Evolutionary conservation across 1,139 yeast species (phyloP).

Genomic region (Dujonia santamariae): DNA sequence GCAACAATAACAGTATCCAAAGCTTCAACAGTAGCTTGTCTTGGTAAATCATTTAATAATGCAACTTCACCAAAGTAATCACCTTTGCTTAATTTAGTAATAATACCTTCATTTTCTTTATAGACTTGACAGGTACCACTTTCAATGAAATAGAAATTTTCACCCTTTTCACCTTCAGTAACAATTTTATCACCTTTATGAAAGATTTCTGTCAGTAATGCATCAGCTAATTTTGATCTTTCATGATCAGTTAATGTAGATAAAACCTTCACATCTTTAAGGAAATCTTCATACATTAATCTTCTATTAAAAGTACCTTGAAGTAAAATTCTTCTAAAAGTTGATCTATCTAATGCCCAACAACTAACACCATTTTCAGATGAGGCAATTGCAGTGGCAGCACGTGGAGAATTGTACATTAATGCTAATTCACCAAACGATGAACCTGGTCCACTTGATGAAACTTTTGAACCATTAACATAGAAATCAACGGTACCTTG

Average conservation of each 20-base stretch:
- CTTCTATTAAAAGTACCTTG: slow-evolving; percentile 92
- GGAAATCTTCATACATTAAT: slow-evolving; percentile 83
- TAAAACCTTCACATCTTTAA: slow-evolving; percentile 83
- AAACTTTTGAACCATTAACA: slow-evolving; percentile 72
- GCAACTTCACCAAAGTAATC: slow-evolving; percentile 98
- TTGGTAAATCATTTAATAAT: slow-evolving; percentile 81
- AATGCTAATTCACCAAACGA: slow-evolving; percentile 96
- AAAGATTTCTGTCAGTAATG: slow-evolving; percentile 75
- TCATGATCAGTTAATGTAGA: slow-evolving; percentile 73
- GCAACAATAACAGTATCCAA: slow-evolving; percentile 78
- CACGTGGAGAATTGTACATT: slow-evolving; percentile 97
- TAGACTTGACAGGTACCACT: slow-evolving; percentile 79
- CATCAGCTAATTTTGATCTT: slow-evolving; percentile 91
- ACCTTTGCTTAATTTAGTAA: slow-evolving; percentile 67
- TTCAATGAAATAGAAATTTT: slow-evolving; percentile 86
- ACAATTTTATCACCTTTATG: slow-evolving; percentile 74
- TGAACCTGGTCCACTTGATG: slow-evolving; percentile 77
- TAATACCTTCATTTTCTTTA: slow-evolving; percentile 53
- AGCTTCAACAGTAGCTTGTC: slow-evolving; percentile 93
- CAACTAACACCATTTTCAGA: slow-evolving; percentile 59
- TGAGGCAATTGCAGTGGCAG: slow-evolving; percentile 86
- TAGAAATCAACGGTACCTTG: slow-evolving; percentile 78
- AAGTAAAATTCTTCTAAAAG: slow-evolving; percentile 86
- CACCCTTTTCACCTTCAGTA: slow-evolving; percentile 87
- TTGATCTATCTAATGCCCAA: slow-evolving; percentile 93